Evolutionary conservation across 2,329 filamentous ascomycete species (phyloP).

Genomic region (Alternaria panax): DNA sequence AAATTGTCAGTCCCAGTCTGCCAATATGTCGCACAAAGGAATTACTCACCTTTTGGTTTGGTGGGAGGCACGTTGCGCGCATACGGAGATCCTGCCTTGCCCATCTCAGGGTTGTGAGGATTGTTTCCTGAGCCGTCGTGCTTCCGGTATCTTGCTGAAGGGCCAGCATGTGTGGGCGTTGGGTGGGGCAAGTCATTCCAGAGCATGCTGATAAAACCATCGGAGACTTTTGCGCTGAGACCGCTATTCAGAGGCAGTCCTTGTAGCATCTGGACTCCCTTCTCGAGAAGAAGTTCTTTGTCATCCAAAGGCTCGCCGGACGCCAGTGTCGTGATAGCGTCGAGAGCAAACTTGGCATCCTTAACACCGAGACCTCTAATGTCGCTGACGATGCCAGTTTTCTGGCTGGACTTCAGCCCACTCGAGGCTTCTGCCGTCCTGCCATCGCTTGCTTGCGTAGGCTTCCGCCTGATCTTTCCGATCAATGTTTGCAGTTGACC

Average conservation of each 20-base stretch:
- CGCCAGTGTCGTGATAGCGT: constrained; percentile 68
- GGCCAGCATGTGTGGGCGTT: constrained; percentile 56
- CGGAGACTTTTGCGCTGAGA: constrained; percentile 57
- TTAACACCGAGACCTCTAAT: constrained; percentile 62
- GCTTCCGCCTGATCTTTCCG: constrained; percentile 57
- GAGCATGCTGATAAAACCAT: constrained; percentile 62
- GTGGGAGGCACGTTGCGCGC: constrained; percentile 62
- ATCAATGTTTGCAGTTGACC: constrained; percentile 54
- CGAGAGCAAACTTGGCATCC: constrained; percentile 55
- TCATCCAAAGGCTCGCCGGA: constrained; percentile 73
- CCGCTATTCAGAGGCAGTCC: constrained; percentile 59
- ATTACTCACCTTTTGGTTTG: constrained; percentile 54
- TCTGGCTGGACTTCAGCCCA: constrained; percentile 30
- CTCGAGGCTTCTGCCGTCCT: constrained; percentile 46
- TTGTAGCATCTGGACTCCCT: constrained; percentile 62
- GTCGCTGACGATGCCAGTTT: constrained; percentile 56
- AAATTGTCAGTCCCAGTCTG: neutral
- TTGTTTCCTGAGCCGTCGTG: constrained; percentile 57
- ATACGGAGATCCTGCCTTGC: constrained; percentile 65
- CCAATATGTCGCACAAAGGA: neutral
- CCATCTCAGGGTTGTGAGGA: constrained; percentile 60
- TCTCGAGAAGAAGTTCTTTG: constrained; percentile 52
- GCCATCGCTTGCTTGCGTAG: constrained; percentile 58
- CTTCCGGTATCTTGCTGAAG: constrained; percentile 53
- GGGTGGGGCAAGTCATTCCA: constrained; percentile 63